Evolutionary conservation across 192 early-diverging fungal species (phyloP).

Genomic region (Backusella macrospora): DNA sequence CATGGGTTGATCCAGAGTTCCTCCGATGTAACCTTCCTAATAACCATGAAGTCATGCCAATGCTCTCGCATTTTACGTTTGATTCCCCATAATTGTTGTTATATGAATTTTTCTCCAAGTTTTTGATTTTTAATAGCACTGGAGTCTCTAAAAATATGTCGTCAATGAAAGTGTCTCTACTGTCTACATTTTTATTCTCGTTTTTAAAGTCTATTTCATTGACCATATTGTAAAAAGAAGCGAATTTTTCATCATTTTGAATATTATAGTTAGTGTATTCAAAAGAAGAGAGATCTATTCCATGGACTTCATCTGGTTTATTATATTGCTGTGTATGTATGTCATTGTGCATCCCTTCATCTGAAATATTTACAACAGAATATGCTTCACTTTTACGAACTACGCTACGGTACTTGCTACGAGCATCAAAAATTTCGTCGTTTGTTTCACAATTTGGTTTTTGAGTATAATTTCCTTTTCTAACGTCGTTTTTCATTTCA

Average conservation of each 20-base stretch:
- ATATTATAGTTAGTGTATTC: neutral
- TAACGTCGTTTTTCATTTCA: conserved; percentile 1
- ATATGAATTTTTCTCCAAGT: neutral
- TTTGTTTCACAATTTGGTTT: neutral
- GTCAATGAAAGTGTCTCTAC: neutral
- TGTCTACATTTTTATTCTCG: neutral
- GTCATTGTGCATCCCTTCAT: neutral
- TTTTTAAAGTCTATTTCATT: neutral
- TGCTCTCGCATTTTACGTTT: neutral
- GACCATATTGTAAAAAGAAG: neutral
- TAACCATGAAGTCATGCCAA: conserved; percentile 2
- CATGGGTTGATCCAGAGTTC: neutral
- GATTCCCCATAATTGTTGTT: neutral
- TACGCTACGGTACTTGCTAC: neutral
- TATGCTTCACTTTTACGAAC: neutral
- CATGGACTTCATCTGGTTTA: neutral
- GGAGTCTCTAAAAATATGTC: neutral
- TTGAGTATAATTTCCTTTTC: neutral
- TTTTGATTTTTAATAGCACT: neutral
- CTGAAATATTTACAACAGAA: neutral
- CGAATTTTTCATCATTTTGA: neutral
- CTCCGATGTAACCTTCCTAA: neutral
- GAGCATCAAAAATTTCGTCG: neutral
- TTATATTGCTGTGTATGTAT: neutral
- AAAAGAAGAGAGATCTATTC: neutral